phyloP scores from a whole-genome alignment of 768 basidiomycete genomes.

The Chalciporus piperatus region DNA sequence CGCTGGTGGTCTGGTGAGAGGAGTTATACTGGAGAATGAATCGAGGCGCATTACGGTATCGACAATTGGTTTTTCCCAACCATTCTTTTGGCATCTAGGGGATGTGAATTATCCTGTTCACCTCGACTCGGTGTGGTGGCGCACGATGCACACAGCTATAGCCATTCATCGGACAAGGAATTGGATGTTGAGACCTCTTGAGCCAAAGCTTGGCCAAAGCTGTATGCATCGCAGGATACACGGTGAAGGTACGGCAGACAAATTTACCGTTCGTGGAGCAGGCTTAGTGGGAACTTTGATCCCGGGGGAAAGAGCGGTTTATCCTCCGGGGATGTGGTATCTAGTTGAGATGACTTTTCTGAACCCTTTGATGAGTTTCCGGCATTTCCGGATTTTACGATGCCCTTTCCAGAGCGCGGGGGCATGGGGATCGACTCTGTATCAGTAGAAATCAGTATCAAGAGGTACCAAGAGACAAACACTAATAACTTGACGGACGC shows the following conservation, averaged over 20 bases:
- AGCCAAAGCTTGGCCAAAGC: background rate
- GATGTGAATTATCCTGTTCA: background rate
- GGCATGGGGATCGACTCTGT: slow-evolving; percentile 45
- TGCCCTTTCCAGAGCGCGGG: slow-evolving; percentile 55
- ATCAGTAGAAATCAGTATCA: background rate
- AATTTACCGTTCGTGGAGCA: slow-evolving; percentile 83
- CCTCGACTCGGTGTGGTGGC: background rate
- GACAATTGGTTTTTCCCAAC: slow-evolving; percentile 84
- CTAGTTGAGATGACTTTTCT: slow-evolving; percentile 10
- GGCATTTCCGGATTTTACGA: slow-evolving; percentile 87
- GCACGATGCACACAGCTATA: background rate
- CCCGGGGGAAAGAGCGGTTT: slow-evolving; percentile 78
- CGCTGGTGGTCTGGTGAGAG: slow-evolving; percentile 35
- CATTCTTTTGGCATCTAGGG: slow-evolving; percentile 78
- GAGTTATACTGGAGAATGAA: background rate
- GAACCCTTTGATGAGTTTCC: slow-evolving; percentile 73
- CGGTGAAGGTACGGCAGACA: background rate
- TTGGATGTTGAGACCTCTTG: background rate
- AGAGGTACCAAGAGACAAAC: background rate
- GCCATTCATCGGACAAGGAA: background rate
- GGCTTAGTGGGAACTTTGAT: slow-evolving; percentile 77
- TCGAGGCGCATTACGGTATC: slow-evolving; percentile 53
- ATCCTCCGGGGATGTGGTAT: slow-evolving; percentile 31
- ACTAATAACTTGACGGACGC: too few species aligned
- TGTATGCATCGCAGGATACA: slow-evolving; percentile 1